phyloP scores from a whole-genome alignment of 176 grass and related monocot genomes.

The maize (Zea mays) region Zm-B73-REFERENCE-NAM-5.0 NC_050104.1:137002501-137003000 shows the following conservation, averaged over 20 bases:
- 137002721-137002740: not conserved
- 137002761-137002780: not conserved
- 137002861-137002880: conserved; percentile 23
- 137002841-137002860: not conserved
- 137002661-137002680: not conserved
- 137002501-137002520: conserved; percentile 85
- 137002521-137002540: conserved; percentile 52
- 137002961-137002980: no score
- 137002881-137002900: not conserved
- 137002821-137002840: not conserved
- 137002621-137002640: not conserved
- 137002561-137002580: not conserved
- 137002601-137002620: conserved; percentile 12
- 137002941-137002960: no score
- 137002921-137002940: no score
- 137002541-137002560: conserved; percentile 10
- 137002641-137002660: conserved; percentile 17
- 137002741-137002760: conserved; percentile 23
- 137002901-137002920: not conserved
- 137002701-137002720: conserved; percentile 4
- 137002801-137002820: conserved; percentile 4
- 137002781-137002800: not conserved
- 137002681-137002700: conserved; percentile 11
- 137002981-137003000: no score
- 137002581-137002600: not conserved